A percentile compares a stretch with the other conserved stretches of the same genome.
phyloP scores from a whole-genome alignment of 1,139 yeast genomes.

The Williopsis jadinii region DNA sequence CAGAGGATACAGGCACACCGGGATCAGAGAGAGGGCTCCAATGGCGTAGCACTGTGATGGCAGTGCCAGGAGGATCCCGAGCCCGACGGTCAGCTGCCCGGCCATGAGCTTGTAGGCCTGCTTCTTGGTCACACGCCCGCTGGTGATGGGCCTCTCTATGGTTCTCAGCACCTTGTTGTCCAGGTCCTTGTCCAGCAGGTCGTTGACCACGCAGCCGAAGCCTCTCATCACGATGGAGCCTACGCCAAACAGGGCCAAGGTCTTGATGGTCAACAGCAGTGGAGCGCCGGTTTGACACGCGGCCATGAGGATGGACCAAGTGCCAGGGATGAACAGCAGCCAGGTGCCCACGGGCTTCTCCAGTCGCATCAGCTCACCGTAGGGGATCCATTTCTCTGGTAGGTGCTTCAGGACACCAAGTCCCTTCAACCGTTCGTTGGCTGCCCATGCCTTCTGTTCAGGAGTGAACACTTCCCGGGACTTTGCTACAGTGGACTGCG shows the following conservation, averaged over 20 bases:
- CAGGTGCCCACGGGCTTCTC: slow-evolving; percentile 95
- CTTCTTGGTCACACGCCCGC: slow-evolving; percentile 66
- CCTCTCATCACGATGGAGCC: slow-evolving; percentile 95
- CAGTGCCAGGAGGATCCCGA: slow-evolving; percentile 60
- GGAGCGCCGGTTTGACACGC: slow-evolving; percentile 71
- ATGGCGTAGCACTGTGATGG: slow-evolving; percentile 79
- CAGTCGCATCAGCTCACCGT: slow-evolving; percentile 82
- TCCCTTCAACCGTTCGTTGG: slow-evolving; percentile 47
- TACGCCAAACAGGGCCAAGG: slow-evolving; percentile 60
- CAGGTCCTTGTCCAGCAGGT: slow-evolving; percentile 72
- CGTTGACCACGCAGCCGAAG: slow-evolving; percentile 96
- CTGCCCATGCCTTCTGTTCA: slow-evolving; percentile 52
- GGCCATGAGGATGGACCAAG: slow-evolving; percentile 59
- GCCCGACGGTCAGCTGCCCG: slow-evolving; percentile 68
- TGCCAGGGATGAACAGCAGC: slow-evolving; percentile 71
- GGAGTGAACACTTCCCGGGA: slow-evolving; percentile 32
- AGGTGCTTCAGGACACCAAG: slow-evolving; percentile 56
- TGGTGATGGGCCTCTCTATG: slow-evolving; percentile 81
- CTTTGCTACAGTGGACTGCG: too few species aligned
- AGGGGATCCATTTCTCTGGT: slow-evolving; percentile 75
- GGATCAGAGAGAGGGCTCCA: slow-evolving; percentile 74
- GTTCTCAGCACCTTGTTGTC: slow-evolving; percentile 87
- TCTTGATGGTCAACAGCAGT: slow-evolving; percentile 47
- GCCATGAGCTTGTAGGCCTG: slow-evolving; percentile 74
- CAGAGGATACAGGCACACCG: slow-evolving; percentile 83